Base-by-base conservation (phyloP, 2,329 filamentous ascomycete species). In the Tolypocladium capitatum region DNA sequence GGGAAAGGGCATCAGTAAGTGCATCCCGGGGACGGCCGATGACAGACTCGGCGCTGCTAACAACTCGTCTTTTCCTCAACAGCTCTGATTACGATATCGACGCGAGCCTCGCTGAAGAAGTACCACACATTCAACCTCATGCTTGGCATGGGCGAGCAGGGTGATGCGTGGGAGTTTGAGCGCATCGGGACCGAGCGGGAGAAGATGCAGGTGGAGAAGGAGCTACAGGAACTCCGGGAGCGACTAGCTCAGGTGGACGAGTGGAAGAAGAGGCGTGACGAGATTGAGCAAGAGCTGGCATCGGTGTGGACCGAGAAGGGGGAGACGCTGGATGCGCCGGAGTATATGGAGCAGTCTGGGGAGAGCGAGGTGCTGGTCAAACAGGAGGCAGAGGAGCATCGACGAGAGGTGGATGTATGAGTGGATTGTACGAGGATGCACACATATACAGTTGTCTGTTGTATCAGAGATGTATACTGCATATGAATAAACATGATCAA, bases 1-100 rank as follows among this genome's bases (percentile, higher is more conserved):
- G 67, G 85, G 89, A 51, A 85, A 83, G 60, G 91, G 91, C 0
- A 97, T 97, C 56, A 98, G 84, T 87, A 72, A 76, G 83, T 80
- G 35, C 31, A 48, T 36, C 31, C 41, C 24, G 13, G 24, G 24
- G 38, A 42, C 24, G 4, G 38, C 38, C 13, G 38, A 16, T 30
- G 24, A 24, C 38, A 30, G 38, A 16, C 8, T 30, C 24, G 16
- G 44, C 43, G 5, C n/a, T 9, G 16, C 41, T 51, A 53, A 63
- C 55, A 18, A 13, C 16, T 44, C 7, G 8, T 2, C 8, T 2
- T 46, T 5, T 28, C 5, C n/a, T 24, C n/a, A 11, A 18, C 53
- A 87, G 83, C 92, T 1, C 71, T 98, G 4, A 92, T 98, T 57
- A 98, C 92, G 0, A 91, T 98, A 51, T 95, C 89, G 1, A 98